These are phyloP conservation scores for Besnoitia besnoiti DNA, from an alignment of 169 alveolate genomes.

Conservation along the genomic window DNA sequence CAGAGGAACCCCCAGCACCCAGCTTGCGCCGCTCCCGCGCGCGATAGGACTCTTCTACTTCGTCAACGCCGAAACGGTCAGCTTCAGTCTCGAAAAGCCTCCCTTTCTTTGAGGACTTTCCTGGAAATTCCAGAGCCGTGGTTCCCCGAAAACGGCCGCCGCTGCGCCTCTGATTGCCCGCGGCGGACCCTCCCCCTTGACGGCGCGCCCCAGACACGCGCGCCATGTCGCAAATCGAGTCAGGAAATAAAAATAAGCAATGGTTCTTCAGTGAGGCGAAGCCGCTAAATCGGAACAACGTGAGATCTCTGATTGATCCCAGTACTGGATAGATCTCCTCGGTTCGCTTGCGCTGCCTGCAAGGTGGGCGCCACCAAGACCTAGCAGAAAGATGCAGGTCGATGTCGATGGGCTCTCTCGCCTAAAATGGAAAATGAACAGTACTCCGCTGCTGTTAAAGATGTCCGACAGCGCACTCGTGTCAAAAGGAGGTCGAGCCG, in stretches of 20 bases:
- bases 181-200: background rate
- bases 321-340: no score
- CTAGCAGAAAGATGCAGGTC: no score
- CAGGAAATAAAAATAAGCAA: background rate
- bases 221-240: background rate
- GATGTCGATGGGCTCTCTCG: no score
- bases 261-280: no score
- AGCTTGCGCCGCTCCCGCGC: background rate
- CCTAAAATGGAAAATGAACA: no score
- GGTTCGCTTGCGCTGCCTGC: no score
- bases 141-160: background rate
- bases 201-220: conserved; percentile 6
- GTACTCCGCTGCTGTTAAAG: no score
- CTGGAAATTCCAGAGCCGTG: background rate
- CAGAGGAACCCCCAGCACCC: conserved; percentile 4
- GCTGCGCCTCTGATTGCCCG: background rate
- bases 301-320: no score
- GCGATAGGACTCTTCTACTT: background rate
- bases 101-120: background rate
- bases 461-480: no score
- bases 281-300: no score
- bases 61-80: background rate
- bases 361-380: no score
- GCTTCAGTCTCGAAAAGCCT: background rate
- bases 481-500: no score